A percentile compares a stretch with the other conserved stretches of the same genome.
Evolutionary conservation across 2,329 filamentous ascomycete genomes (phyloP).

Genomic region (Furcasterigmium furcatum): DNA sequence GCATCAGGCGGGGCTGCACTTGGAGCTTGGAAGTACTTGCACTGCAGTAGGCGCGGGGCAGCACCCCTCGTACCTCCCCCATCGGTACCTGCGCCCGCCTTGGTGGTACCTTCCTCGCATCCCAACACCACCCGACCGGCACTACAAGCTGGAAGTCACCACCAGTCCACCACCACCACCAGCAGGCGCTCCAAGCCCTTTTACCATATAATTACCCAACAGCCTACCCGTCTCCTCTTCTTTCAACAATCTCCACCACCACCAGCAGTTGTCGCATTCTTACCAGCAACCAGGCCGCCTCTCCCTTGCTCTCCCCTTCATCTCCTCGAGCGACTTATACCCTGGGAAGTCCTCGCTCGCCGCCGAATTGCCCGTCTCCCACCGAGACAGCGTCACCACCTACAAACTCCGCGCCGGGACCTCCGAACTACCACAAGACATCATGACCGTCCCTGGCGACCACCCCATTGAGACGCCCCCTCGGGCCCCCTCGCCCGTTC

Average conservation of each 20-base stretch:
- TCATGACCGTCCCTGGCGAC: constrained; percentile 23
- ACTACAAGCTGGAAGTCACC: constrained; percentile 7
- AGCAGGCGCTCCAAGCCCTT: not conserved
- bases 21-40: not conserved
- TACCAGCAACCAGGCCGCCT: no score
- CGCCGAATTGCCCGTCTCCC: constrained; percentile 3
- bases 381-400: no score
- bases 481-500: constrained; percentile 57
- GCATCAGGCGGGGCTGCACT: not conserved
- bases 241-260: not conserved
- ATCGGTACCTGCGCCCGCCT: no score
- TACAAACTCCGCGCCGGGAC: no score
- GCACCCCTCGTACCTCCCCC: not conserved
- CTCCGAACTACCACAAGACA: no score
- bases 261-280: not conserved
- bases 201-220: constrained; percentile 7
- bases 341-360: not conserved
- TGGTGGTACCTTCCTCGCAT: not conserved
- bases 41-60: not conserved
- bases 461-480: constrained; percentile 24
- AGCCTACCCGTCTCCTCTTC: not conserved
- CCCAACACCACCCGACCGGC: not conserved
- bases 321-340: not conserved
- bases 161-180: not conserved
- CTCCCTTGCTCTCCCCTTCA: constrained; percentile 1